A percentile compares a stretch with the other conserved stretches of the same genome.
Conservation (phyloP, 768 basidiomycete species). For the Naganishia vishniacii region DNA sequence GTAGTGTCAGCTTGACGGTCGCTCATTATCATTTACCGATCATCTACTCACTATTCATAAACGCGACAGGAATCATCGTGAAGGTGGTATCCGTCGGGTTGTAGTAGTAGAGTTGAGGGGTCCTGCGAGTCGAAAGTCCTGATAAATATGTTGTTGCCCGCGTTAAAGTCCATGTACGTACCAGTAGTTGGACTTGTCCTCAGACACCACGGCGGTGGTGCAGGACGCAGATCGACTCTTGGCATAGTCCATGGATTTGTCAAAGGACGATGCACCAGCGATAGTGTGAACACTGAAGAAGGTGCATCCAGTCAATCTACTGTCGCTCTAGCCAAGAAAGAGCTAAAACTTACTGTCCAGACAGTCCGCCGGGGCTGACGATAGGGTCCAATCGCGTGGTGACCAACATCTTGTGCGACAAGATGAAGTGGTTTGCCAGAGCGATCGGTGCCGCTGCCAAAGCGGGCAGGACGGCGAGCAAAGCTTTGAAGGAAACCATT, state of each 20-base stretch:
- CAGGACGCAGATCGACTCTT: constrained; percentile 40
- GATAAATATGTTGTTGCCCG: background rate
- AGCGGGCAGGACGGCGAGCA: constrained; percentile 16
- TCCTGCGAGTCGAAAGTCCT: background rate
- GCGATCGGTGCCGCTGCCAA: constrained; percentile 15
- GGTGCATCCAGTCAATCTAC: too few relatives aligned
- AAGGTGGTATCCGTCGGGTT: constrained; percentile 39
- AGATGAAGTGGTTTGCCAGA: constrained; percentile 38
- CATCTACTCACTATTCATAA: constrained; percentile 46
- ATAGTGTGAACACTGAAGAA: constrained; percentile 41
- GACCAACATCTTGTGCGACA: constrained; percentile 40
- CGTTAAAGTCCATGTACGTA: background rate
- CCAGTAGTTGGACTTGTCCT: constrained; percentile 50
- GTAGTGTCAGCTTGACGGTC: background rate
- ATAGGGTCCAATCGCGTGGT: constrained; percentile 47
- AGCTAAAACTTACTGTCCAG: constrained; percentile 25
- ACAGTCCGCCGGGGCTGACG: constrained; percentile 40
- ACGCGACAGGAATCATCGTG: constrained; percentile 37
- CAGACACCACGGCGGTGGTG: constrained; percentile 46
- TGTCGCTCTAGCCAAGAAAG: too few relatives aligned
- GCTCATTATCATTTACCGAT: too few relatives aligned
- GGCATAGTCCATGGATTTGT: constrained; percentile 40
- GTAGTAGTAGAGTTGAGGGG: constrained; percentile 48
- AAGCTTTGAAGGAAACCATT: constrained; percentile 14
- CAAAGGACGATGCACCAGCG: constrained; percentile 49